A percentile compares a stretch with the other conserved stretches of the same genome.
Evolutionary conservation across 108 stramenopile genomes (phyloP).

Genomic region (Pseudonitzschia delicatissima): DNA sequence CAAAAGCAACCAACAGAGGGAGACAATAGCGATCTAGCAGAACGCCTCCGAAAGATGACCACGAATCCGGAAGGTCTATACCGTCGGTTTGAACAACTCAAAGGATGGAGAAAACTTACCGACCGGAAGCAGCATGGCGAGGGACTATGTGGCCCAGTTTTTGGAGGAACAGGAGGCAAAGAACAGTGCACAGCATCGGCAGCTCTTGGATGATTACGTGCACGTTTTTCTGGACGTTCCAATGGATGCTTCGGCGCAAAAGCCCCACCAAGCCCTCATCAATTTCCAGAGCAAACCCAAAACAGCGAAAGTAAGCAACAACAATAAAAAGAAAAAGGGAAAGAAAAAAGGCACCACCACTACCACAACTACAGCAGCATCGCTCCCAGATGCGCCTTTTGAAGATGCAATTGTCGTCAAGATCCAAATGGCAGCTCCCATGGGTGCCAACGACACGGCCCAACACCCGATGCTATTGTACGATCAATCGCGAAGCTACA

Average conservation of each 20-base stretch:
- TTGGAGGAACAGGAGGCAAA: not conserved
- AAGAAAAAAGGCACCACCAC: slow-evolving; percentile 16
- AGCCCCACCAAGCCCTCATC: slow-evolving; percentile 67
- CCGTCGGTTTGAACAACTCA: slow-evolving; percentile 54
- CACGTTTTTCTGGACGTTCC: slow-evolving; percentile 72
- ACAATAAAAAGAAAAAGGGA: slow-evolving; percentile 17
- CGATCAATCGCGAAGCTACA: slow-evolving; percentile 37
- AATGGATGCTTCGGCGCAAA: slow-evolving; percentile 28
- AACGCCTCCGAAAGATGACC: not conserved
- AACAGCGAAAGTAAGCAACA: not conserved
- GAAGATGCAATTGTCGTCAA: slow-evolving; percentile 47
- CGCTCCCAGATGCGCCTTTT: not conserved
- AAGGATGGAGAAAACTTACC: too few relatives aligned
- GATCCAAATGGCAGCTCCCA: slow-evolving; percentile 55
- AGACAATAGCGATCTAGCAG: slow-evolving; percentile 22
- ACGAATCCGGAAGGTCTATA: slow-evolving; percentile 51
- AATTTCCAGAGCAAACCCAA: slow-evolving; percentile 47
- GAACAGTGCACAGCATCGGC: slow-evolving; percentile 1
- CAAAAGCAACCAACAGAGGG: slow-evolving; percentile 1
- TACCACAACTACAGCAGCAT: not conserved
- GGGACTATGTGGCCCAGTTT: slow-evolving; percentile 5
- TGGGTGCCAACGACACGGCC: slow-evolving; percentile 26
- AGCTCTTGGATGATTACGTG: slow-evolving; percentile 22
- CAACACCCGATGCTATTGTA: slow-evolving; percentile 62
- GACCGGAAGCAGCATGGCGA: slow-evolving; percentile 31